A percentile compares a stretch with the other conserved stretches of the same genome.
Conservation (phyloP, 805 yeast species). For the Yarrowia bubula region DNA sequence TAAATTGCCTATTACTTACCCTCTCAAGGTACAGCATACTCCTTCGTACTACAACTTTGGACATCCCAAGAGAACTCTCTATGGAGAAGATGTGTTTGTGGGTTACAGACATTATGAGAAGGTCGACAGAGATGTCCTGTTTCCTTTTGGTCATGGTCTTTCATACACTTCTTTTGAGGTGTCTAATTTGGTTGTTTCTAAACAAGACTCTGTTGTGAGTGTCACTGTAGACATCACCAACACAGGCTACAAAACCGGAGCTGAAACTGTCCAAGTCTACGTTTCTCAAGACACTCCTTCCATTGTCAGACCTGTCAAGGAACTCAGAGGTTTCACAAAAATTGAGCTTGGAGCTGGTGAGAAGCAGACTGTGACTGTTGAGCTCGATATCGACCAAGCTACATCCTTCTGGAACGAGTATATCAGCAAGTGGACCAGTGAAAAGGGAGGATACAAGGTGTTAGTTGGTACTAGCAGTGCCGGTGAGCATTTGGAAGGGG, state of each 20-base stretch:
- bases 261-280: constrained; percentile 8
- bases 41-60: constrained; percentile 56
- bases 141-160: constrained; percentile 63
- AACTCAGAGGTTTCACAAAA: constrained; percentile 1
- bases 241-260: background rate
- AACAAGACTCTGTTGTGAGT: constrained; percentile 19
- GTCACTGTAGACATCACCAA: background rate
- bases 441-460: background rate
- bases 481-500: background rate
- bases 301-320: constrained; percentile 15
- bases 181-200: constrained; percentile 41
- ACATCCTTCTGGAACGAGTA: constrained; percentile 14
- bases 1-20: constrained; percentile 56
- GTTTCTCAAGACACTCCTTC: background rate
- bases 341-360: background rate
- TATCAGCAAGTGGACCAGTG: constrained; percentile 17
- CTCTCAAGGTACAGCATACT: constrained; percentile 50
- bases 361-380: constrained; percentile 33
- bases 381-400: background rate
- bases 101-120: constrained; percentile 64
- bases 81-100: constrained; percentile 65
- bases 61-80: constrained; percentile 40
- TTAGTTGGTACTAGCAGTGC: constrained; percentile 3
- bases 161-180: constrained; percentile 56
- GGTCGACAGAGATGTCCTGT: constrained; percentile 47